Evolutionary conservation across 2,329 filamentous ascomycete species (phyloP), one percentile per base, ranked within the genome.

Genomic region (Colletotrichum melonis): DNA sequence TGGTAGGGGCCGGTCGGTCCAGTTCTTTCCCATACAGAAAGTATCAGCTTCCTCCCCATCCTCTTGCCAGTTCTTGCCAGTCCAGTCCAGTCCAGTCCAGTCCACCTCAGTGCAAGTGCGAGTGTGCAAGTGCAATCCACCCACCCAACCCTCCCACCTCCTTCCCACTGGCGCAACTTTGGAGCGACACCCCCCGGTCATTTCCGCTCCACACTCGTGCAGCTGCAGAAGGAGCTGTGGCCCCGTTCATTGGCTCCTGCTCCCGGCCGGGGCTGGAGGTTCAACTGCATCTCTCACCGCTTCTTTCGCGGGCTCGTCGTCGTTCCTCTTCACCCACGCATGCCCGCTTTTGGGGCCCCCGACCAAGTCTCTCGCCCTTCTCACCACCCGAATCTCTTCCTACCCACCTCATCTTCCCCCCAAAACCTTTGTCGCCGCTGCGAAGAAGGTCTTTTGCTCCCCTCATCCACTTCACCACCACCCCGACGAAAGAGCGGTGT

Each of bases 401-500:
- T 38, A 55, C 49, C 66, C 73, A 67, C 66, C 63, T 65, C 28
- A n/a, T 22, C 67, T 42, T 22, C 63, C 73, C 52, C 71, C 70
- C 63, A 58, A 67, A 67, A 68, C 65, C 72, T 63, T 28, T 38
- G 64, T 63, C 58, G 63, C 64, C 65, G 38, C 65, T 54, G 60
- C 49, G 52, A 26, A 58, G 19, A 66, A 63, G 67, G 52, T 62
- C 52, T 60, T 22, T 69, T 57, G 52, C 63, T 59, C 24, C 63
- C 67, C 30, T 70, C 69, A 42, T 46, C 66, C 28, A 55, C 73
- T 63, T 69, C 69, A 58, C 66, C 64, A 63, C 58, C 64, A 49
- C 66, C 72, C 71, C 72, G 72, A 65, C 74, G 65, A 84, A 85
- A 85, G 81, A 84, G 84, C 84, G 84, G 84, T 85, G 83, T 85